Percentiles rank a stretch among this genome's conserved stretches.
phyloP scores from a whole-genome alignment of 441 rosid genomes.

The Theobroma grandiflorum region DNA sequence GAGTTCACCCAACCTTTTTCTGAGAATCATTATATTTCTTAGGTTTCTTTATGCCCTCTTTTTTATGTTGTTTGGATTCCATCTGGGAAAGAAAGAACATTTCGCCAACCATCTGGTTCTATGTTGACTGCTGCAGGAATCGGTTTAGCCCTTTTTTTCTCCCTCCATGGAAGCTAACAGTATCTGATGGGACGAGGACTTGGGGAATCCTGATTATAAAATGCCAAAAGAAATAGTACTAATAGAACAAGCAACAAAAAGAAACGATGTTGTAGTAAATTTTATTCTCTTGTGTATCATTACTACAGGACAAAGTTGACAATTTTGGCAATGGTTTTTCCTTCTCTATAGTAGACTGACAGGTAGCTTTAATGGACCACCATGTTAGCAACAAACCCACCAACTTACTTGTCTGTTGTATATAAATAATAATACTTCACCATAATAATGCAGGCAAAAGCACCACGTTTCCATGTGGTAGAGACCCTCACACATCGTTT shows the following conservation, averaged over 20 bases:
- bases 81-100: constrained; percentile 11
- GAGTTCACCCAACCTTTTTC: background rate
- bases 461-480: background rate
- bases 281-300: background rate
- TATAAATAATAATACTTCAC: background rate
- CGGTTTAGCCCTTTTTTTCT: too few species aligned
- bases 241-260: background rate
- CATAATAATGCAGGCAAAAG: background rate
- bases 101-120: background rate
- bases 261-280: background rate
- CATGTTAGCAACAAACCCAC: constrained; percentile 16
- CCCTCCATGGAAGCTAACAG: background rate
- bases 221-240: background rate
- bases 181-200: background rate
- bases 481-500: background rate
- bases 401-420: background rate
- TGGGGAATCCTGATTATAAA: constrained; percentile 9
- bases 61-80: background rate
- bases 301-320: background rate
- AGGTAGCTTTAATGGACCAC: constrained; percentile 1
- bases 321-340: background rate
- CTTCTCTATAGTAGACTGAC: background rate
- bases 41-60: background rate
- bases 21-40: constrained; percentile 14
- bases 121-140: background rate